phyloP scores from a whole-genome alignment of 805 yeast species.

The Metschnikowia continentalis region DNA sequence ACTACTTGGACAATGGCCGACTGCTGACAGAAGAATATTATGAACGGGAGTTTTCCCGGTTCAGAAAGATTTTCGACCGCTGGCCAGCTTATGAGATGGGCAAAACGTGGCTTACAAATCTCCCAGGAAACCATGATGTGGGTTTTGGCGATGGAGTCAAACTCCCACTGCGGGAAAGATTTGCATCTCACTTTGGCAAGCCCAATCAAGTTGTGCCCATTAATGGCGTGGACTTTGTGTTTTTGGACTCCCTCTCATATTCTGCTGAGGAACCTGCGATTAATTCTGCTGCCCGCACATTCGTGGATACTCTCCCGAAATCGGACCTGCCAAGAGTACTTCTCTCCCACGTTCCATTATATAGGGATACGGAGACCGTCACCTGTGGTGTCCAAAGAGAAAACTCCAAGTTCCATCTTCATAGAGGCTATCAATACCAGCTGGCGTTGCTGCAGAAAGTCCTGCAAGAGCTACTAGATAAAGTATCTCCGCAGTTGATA shows the following conservation, averaged over 20 bases:
- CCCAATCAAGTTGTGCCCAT: conserved; percentile 25
- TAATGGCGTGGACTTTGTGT: conserved; percentile 29
- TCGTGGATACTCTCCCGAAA: conserved; percentile 10
- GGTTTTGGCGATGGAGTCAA: conserved; percentile 26
- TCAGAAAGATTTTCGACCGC: conserved; percentile 27
- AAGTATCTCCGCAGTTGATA: conserved; percentile 19
- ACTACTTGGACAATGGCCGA: conserved; percentile 41
- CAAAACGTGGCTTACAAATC: conserved; percentile 27
- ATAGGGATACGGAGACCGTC: conserved; percentile 15
- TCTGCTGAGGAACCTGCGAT: conserved; percentile 14
- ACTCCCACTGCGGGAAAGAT: conserved; percentile 24
- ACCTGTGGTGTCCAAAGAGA: conserved; percentile 24
- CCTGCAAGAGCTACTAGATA: conserved; percentile 15
- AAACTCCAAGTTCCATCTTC: conserved; percentile 12
- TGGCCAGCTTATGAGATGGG: conserved; percentile 20
- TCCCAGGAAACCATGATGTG: conserved; percentile 29
- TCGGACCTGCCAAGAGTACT: conserved; percentile 18
- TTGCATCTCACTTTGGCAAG: conserved; percentile 28
- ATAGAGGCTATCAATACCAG: conserved; percentile 25
- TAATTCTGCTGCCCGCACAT: conserved; percentile 12
- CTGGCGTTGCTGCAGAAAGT: conserved; percentile 18
- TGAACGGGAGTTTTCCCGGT: conserved; percentile 25
- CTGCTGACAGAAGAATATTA: conserved; percentile 30
- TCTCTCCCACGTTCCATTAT: conserved; percentile 25
- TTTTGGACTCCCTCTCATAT: conserved; percentile 21